A percentile compares a stretch with the other conserved stretches of the same genome.
These are phyloP conservation scores for Truncatella angustata DNA, from an alignment of 2,329 filamentous ascomycete species.

Conservation along the genomic window DNA sequence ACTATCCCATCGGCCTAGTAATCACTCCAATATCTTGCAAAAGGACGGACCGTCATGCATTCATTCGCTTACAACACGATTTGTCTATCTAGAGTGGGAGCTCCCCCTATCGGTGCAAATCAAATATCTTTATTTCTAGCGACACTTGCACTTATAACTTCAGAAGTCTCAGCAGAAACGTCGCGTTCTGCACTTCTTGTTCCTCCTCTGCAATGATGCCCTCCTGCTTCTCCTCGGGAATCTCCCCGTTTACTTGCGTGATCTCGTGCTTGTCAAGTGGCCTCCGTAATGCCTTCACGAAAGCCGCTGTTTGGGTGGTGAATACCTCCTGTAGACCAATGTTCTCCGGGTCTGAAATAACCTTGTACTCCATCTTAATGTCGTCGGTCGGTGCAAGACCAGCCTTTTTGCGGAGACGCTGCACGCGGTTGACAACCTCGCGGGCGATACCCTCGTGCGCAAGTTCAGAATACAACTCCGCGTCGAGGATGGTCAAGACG, in stretches of 20 bases:
- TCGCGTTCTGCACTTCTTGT: slow-evolving; percentile 81
- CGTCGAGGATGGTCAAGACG: slow-evolving; percentile 87
- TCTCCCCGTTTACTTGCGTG: slow-evolving; percentile 58
- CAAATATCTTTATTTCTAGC: too few species aligned
- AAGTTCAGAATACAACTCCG: slow-evolving; percentile 77
- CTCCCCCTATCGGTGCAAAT: too few species aligned
- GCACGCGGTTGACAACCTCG: slow-evolving; percentile 91
- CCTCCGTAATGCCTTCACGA: slow-evolving; percentile 76
- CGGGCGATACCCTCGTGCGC: slow-evolving; percentile 85
- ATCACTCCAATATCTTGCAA: too few species aligned
- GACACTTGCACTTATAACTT: slow-evolving; percentile 51
- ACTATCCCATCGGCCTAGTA: too few species aligned
- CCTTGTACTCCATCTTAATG: slow-evolving; percentile 88
- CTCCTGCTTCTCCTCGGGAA: slow-evolving; percentile 47
- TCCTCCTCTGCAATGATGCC: slow-evolving; percentile 76
- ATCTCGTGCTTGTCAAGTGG: slow-evolving; percentile 70
- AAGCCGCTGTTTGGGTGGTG: slow-evolving; percentile 61
- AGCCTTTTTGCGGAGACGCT: slow-evolving; percentile 90
- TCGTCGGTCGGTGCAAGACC: slow-evolving; percentile 89
- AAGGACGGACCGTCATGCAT: too few species aligned
- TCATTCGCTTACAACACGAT: too few species aligned
- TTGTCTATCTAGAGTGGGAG: too few species aligned
- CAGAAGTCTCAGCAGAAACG: slow-evolving; percentile 72
- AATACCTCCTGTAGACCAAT: slow-evolving; percentile 71
- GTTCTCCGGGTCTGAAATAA: slow-evolving; percentile 73